These are phyloP conservation scores for Neolentinus lepideus DNA, from an alignment of 1,284 basidiomycete genomes.

Conservation along the genomic window DNA sequence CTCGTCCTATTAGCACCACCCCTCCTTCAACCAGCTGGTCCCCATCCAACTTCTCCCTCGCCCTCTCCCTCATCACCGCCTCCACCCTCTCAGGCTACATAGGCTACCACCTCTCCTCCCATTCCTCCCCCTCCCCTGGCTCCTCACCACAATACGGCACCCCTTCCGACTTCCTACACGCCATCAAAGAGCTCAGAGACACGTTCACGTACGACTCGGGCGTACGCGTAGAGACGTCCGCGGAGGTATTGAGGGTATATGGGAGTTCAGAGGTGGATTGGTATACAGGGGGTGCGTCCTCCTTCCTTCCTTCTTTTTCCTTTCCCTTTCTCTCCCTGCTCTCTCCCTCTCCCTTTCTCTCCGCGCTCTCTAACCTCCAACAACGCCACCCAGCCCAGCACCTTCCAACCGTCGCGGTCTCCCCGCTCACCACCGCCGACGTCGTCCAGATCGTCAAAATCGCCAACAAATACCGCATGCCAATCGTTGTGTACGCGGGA, in stretches of 20 bases:
- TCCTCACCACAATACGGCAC: slow-evolving; percentile 36
- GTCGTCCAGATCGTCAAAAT: slow-evolving; percentile 52
- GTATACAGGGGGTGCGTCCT: slow-evolving; percentile 44
- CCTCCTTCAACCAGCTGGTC: too few relatives aligned
- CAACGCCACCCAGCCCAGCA: slow-evolving; percentile 44
- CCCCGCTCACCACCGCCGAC: slow-evolving; percentile 42
- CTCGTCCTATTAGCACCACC: too few relatives aligned
- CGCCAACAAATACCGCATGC: slow-evolving; percentile 46
- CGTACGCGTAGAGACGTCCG: slow-evolving; percentile 44
- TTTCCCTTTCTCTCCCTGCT: too few relatives aligned
- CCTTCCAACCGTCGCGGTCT: slow-evolving; percentile 55
- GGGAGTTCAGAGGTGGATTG: slow-evolving; percentile 51
- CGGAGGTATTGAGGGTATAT: slow-evolving; percentile 45
- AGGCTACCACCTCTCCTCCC: too few relatives aligned
- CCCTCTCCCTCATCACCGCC: too few relatives aligned
- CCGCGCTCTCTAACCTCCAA: slow-evolving; percentile 34
- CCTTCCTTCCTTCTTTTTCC: neutral
- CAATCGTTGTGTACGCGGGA: slow-evolving; percentile 50
- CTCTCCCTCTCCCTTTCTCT: too few relatives aligned
- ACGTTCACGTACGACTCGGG: slow-evolving; percentile 24
- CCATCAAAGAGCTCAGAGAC: slow-evolving; percentile 39
- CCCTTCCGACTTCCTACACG: slow-evolving; percentile 40
- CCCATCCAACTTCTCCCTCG: too few relatives aligned
- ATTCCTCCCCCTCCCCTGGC: too few relatives aligned
- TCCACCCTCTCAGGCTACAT: too few relatives aligned